Base-by-base conservation (phyloP, 176 grass and related monocot species). In the Otatea glauca region DNA sequence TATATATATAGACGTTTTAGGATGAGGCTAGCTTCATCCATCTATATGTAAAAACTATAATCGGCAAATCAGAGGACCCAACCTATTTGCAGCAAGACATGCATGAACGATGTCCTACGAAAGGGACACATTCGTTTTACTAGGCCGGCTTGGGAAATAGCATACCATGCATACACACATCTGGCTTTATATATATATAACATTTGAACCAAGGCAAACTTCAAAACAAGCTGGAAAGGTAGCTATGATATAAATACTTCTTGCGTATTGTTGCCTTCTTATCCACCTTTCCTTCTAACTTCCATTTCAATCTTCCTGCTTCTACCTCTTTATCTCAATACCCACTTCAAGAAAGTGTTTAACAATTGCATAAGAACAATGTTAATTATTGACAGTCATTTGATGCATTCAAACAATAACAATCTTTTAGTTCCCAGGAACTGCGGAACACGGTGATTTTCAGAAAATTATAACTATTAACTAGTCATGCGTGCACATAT, bases 111-210 rank as follows among this genome's bases (percentile, higher is more conserved):
- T 63, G 16, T 45, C 5, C 58, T 7, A 64, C 0, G 76, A 66
- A 35, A 79, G 77, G 25, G 43, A 66, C 18, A 24, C 25, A 2
- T 49, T 79, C 20, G 77, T 79, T 66, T 64, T 66, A 48, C 25
- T 49, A 27, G 43, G 17, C 42, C 76, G 60, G 76, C 76, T 65
- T 48, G 59, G 41, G 61, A 59, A 32, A 79, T 7, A 47, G 56
- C 14, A 6, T 3, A 63, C 27, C 69, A 72, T 71, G 5, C 5
- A 71, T 16, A 18, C 5, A 17, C 14, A 72, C 29, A 72, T 72
- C 13, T 72, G n/a, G 70, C 49, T 72, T 27, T 72, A 44, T 7
- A 16, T 53, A 50, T 50, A 50, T 16, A 50, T 50, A 29, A 60
- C 14, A 24, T 25, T 60, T 25, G n/a, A 3, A 60, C 20, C 58